Conservation (phyloP, 2,329 filamentous ascomycete species). For the Scedosporium aurantiacum region DNA sequence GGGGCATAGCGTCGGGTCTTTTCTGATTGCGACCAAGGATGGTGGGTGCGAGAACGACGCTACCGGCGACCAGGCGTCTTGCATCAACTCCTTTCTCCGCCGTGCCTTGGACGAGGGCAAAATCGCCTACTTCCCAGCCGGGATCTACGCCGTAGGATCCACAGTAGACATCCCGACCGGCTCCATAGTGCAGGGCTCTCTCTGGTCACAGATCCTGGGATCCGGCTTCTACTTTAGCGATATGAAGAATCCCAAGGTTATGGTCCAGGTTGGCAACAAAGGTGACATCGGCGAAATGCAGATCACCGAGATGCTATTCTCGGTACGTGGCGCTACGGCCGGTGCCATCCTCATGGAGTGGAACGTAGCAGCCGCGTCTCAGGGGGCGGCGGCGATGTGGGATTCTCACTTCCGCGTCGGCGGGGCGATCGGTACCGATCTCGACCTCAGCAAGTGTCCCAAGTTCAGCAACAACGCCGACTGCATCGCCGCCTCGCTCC, state of each 20-base stretch:
- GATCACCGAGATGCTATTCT: slow-evolving; percentile 57
- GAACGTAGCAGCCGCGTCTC: too few relatives aligned
- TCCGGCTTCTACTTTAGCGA: slow-evolving; percentile 48
- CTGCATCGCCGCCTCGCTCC: slow-evolving; percentile 48
- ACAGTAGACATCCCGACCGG: slow-evolving; percentile 30
- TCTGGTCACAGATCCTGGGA: slow-evolving; percentile 57
- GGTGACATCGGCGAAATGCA: slow-evolving; percentile 55
- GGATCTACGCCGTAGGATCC: slow-evolving; percentile 22
- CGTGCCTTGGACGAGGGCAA: not conserved
- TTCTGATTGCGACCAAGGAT: too few relatives aligned
- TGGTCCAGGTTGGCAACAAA: slow-evolving; percentile 52
- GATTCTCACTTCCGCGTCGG: too few relatives aligned
- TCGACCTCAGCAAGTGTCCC: slow-evolving; percentile 51
- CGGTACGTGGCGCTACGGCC: slow-evolving; percentile 25
- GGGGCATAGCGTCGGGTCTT: too few relatives aligned
- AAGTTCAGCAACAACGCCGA: slow-evolving; percentile 37
- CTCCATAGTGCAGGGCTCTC: slow-evolving; percentile 56
- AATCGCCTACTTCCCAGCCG: slow-evolving; percentile 17
- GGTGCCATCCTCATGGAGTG: too few relatives aligned
- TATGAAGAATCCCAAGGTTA: slow-evolving; percentile 47
- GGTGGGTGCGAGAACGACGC: slow-evolving; percentile 21
- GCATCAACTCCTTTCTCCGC: slow-evolving; percentile 15
- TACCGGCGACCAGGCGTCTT: slow-evolving; percentile 15
- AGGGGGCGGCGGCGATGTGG: too few relatives aligned
- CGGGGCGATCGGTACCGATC: slow-evolving; percentile 49